A percentile compares a stretch with the other conserved stretches of the same genome.
phyloP scores from a whole-genome alignment of 2,329 filamentous ascomycete species.

The Stachybotrys echinatus region DNA sequence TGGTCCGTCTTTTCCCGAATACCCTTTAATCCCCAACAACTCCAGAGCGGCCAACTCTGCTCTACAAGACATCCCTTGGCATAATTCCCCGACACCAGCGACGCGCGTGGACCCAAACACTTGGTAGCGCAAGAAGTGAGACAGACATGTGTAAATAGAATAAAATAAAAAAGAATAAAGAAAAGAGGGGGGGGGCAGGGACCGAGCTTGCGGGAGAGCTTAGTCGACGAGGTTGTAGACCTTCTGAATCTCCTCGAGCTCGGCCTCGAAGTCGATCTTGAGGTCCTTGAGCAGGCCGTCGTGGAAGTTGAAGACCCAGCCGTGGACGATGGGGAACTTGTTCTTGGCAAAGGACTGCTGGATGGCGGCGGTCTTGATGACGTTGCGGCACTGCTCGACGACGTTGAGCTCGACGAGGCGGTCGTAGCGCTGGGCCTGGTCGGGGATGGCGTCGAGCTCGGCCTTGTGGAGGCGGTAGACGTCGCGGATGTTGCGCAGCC shows the following conservation, averaged over 20 bases:
- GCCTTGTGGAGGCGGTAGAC: conserved; percentile 67
- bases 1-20: no score
- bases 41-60: no score
- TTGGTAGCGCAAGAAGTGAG: no score
- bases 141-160: no score
- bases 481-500: conserved; percentile 70
- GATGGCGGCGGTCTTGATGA: conserved; percentile 77
- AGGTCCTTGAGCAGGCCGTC: conserved; percentile 63
- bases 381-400: conserved; percentile 66
- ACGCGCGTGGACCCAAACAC: no score
- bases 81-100: no score
- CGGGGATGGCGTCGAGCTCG: conserved; percentile 59
- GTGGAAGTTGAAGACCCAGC: conserved; percentile 67
- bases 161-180: neutral
- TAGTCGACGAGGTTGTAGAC: conserved; percentile 52
- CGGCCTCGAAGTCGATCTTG: conserved; percentile 54
- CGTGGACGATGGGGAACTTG: conserved; percentile 64
- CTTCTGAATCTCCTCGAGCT: conserved; percentile 55
- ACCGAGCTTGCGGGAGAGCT: no score
- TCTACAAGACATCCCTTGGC: no score
- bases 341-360: conserved; percentile 63
- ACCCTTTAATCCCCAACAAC: no score
- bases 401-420: conserved; percentile 84
- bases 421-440: conserved; percentile 56
- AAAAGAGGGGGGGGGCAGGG: neutral